Conservation (phyloP, 345 rosid species). For the Acer negundo region DNA sequence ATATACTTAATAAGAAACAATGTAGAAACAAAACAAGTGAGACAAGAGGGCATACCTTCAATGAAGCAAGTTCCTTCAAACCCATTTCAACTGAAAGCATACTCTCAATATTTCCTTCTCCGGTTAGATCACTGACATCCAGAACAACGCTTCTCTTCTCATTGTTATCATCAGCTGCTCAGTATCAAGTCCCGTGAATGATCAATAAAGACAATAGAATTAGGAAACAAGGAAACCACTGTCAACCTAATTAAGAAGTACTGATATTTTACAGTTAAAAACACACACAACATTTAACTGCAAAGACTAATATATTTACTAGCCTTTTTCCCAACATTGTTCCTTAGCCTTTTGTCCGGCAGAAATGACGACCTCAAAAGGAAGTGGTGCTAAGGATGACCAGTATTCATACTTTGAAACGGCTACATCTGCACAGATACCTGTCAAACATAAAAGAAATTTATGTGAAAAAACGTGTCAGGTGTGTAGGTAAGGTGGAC, state of each 20-base stretch:
- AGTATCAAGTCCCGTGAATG: constrained; percentile 12
- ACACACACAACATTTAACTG: neutral
- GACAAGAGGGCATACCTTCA: constrained; percentile 55
- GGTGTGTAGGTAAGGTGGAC: constrained; percentile 2
- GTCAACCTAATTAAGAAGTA: neutral
- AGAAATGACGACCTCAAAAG: constrained; percentile 94
- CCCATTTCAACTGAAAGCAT: constrained; percentile 99
- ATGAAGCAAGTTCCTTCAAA: constrained; percentile 82
- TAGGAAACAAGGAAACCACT: neutral
- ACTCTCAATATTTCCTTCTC: constrained; percentile 97
- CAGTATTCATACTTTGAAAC: constrained; percentile 87
- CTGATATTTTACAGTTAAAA: neutral
- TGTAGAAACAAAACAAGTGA: neutral
- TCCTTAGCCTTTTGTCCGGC: constrained; percentile 99
- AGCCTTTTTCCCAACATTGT: constrained; percentile 72
- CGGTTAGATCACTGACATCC: constrained; percentile 86
- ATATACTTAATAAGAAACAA: neutral
- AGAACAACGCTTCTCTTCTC: constrained; percentile 70
- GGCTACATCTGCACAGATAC: constrained; percentile 94
- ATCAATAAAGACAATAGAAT: neutral
- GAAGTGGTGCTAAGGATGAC: constrained; percentile 98
- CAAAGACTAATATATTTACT: constrained; percentile 26
- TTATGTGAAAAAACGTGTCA: constrained; percentile 18
- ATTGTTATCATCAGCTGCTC: constrained; percentile 60
- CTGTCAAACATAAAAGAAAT: constrained; percentile 43